Percentiles rank a stretch among this genome's conserved stretches.
phyloP scores from a whole-genome alignment of 495 filamentous ascomycete genomes.

The Glarea lozoyensis region DNA sequence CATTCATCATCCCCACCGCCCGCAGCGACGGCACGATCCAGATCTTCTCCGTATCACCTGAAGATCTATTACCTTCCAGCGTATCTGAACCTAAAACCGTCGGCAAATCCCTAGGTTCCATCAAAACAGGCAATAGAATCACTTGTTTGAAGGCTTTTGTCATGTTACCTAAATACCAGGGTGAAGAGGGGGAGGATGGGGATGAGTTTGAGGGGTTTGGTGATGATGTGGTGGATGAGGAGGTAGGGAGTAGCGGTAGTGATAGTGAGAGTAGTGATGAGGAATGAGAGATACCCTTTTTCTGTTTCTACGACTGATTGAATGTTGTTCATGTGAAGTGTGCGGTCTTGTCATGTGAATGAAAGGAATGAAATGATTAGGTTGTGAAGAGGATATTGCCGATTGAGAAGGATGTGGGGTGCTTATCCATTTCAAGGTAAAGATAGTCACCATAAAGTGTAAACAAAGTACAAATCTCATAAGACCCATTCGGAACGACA shows the following conservation, averaged over 20 bases:
- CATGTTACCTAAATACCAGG: conserved; percentile 56
- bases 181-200: conserved; percentile 18
- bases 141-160: conserved; percentile 82
- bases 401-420: no score
- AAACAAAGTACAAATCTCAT: no score
- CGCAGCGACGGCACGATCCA: conserved; percentile 77
- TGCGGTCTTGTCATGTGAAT: no score
- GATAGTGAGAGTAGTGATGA: no score
- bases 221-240: conserved; percentile 13
- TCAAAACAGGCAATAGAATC: conserved; percentile 79
- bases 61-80: conserved; percentile 30
- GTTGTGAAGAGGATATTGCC: no score
- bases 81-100: conserved; percentile 39
- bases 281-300: no score
- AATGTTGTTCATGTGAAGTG: no score
- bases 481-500: no score
- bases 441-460: no score
- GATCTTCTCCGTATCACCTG: conserved; percentile 53
- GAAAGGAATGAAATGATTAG: no score
- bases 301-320: no score
- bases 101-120: conserved; percentile 65
- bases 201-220: conserved; percentile 3
- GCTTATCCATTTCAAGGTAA: no score
- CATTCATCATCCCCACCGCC: conserved; percentile 58
- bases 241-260: conserved; percentile 13